Percentiles rank a stretch among this genome's conserved stretches.
These are phyloP conservation scores for Phaeotremella skinneri DNA, from an alignment of 768 basidiomycete genomes.

Conservation along the genomic window DNA sequence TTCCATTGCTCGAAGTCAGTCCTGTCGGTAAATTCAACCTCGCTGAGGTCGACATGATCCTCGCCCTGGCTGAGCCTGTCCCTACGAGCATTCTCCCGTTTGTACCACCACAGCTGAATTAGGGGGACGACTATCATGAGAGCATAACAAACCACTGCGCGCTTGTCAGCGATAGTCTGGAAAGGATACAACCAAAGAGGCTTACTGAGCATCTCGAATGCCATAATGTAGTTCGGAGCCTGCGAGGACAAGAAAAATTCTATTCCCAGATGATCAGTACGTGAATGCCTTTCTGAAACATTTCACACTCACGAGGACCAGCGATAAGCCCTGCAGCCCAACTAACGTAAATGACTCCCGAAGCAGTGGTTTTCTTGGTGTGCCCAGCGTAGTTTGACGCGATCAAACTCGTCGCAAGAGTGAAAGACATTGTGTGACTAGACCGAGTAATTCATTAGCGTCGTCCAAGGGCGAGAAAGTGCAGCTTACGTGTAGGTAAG, in stretches of 20 bases:
- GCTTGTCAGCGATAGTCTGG: background rate
- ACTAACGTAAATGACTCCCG: slow-evolving; percentile 15
- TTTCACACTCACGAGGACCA: slow-evolving; percentile 5
- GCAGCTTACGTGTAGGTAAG: slow-evolving; percentile 13
- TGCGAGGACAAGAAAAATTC: slow-evolving; percentile 10
- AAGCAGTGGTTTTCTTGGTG: slow-evolving; percentile 25
- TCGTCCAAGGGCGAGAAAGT: background rate
- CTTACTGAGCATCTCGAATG: slow-evolving; percentile 15
- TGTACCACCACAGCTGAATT: slow-evolving; percentile 6
- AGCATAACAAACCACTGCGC: slow-evolving; percentile 9
- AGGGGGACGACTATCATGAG: slow-evolving; percentile 9
- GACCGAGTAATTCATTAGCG: background rate
- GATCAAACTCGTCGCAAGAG: slow-evolving; percentile 12
- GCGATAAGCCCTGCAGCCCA: slow-evolving; percentile 26
- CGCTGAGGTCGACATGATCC: background rate
- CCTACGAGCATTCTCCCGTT: background rate
- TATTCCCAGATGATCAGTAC: background rate
- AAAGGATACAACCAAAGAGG: background rate
- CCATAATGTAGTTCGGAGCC: slow-evolving; percentile 11
- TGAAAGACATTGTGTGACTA: slow-evolving; percentile 14
- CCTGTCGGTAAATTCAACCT: slow-evolving; percentile 5
- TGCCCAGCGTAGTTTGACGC: slow-evolving; percentile 24
- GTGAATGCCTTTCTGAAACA: background rate
- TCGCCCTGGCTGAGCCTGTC: background rate
- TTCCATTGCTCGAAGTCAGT: slow-evolving; percentile 3